Percentiles rank a stretch among this genome's conserved stretches.
phyloP scores from a whole-genome alignment of 257 asterid genomes.

The Euphrasia confusa region DNA sequence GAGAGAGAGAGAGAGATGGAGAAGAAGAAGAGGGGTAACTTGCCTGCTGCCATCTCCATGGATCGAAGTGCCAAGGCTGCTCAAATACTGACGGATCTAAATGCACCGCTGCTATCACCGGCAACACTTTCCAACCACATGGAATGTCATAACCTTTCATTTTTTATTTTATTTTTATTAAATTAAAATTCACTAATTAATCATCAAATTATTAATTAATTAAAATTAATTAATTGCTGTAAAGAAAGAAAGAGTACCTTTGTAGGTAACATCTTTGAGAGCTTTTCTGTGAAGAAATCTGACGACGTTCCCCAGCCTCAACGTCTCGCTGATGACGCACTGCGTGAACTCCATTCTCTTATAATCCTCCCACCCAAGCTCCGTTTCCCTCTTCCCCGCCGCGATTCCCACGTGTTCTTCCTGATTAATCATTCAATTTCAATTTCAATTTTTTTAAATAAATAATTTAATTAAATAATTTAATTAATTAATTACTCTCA shows the following conservation, averaged over 20 bases:
- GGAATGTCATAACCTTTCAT: constrained; percentile 90
- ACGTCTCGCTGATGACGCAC: constrained; percentile 80
- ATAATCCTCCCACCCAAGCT: constrained; percentile 83
- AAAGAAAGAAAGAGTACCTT: constrained; percentile 43
- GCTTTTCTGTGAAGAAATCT: constrained; percentile 93
- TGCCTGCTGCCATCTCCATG: constrained; percentile 92
- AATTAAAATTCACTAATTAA: neutral
- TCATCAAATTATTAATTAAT: too few species aligned
- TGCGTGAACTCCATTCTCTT: constrained; percentile 93
- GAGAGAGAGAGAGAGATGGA: too few species aligned
- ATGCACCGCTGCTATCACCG: constrained; percentile 97
- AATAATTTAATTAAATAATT: too few species aligned
- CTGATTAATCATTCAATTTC: constrained; percentile 27
- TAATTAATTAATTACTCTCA: constrained; percentile 13
- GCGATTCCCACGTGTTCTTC: constrained; percentile 60
- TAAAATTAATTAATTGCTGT: neutral
- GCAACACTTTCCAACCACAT: constrained; percentile 98
- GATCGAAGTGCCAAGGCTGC: constrained; percentile 89
- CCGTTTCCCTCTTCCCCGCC: constrained; percentile 37
- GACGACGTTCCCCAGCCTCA: constrained; percentile 88
- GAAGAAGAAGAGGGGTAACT: too few species aligned
- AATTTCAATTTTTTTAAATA: neutral
- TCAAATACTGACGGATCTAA: constrained; percentile 81
- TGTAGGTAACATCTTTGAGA: constrained; percentile 67
- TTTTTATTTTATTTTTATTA: constrained; percentile 9